Conservation (phyloP, 108 stramenopile genomes). For the Skeletonema potamos region DNA sequence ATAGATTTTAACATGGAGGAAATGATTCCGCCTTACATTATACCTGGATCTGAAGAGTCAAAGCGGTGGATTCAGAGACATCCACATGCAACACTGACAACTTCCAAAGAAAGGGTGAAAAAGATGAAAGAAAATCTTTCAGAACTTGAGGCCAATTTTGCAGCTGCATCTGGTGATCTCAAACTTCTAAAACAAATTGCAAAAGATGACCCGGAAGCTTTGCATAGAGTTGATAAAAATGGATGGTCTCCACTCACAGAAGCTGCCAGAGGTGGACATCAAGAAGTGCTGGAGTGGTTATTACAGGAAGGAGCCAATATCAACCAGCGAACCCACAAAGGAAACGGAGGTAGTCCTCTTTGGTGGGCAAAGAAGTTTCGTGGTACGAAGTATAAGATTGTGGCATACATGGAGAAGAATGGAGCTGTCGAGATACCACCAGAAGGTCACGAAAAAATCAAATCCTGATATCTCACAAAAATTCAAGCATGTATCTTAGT, state of each 20-base stretch:
- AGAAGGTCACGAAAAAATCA: not conserved
- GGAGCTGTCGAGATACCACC: slow-evolving; percentile 49
- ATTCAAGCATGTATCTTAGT: too few relatives aligned
- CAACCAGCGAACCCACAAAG: slow-evolving; percentile 65
- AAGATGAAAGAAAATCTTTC: slow-evolving; percentile 8
- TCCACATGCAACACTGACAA: slow-evolving; percentile 27
- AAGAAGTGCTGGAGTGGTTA: slow-evolving; percentile 58
- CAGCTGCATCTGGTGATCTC: slow-evolving; percentile 59
- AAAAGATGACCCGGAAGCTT: slow-evolving; percentile 29
- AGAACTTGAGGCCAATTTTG: slow-evolving; percentile 50
- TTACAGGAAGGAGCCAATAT: slow-evolving; percentile 44
- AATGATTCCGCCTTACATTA: slow-evolving; percentile 26
- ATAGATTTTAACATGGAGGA: slow-evolving; percentile 29
- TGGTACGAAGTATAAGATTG: slow-evolving; percentile 31
- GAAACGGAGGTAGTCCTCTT: slow-evolving; percentile 60
- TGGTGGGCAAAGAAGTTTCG: slow-evolving; percentile 65
- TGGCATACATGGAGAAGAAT: slow-evolving; percentile 33
- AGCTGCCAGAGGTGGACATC: slow-evolving; percentile 73
- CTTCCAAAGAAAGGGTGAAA: not conserved
- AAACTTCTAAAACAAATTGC: slow-evolving; percentile 47
- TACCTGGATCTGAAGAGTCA: slow-evolving; percentile 28
- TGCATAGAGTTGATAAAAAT: slow-evolving; percentile 68
- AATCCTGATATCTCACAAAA: too few relatives aligned
- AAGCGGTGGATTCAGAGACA: slow-evolving; percentile 28
- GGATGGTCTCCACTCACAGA: slow-evolving; percentile 86